Conservation (phyloP, 352 stramenopile genomes). For the Phytophthora europaea region DNA sequence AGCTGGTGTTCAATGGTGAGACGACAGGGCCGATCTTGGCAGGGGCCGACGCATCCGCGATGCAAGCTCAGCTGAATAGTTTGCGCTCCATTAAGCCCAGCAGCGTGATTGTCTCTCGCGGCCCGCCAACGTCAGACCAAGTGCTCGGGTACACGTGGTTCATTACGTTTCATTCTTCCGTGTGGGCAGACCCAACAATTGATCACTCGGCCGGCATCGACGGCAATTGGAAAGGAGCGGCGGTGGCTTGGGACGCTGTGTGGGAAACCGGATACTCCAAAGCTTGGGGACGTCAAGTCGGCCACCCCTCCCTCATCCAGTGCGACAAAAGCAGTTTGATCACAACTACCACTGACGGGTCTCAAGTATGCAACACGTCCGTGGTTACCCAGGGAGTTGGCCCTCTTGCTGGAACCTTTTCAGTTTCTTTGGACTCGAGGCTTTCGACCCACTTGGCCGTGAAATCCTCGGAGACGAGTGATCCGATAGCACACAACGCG, state of each 20-base stretch:
- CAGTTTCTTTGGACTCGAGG: conserved; percentile 88
- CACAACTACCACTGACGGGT: conserved; percentile 67
- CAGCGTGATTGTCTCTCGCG: conserved; percentile 87
- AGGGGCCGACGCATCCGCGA: conserved; percentile 79
- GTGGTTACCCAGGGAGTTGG: conserved; percentile 60
- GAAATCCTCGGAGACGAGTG: conserved; percentile 68
- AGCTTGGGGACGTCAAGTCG: conserved; percentile 97
- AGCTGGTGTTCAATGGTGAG: conserved; percentile 95
- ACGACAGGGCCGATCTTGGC: conserved; percentile 93
- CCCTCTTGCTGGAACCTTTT: conserved; percentile 94
- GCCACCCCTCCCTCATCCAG: conserved; percentile 74
- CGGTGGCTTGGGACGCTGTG: conserved; percentile 83
- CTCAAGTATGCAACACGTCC: conserved; percentile 48
- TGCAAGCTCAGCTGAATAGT: conserved; percentile 93
- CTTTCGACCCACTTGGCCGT: conserved; percentile 76
- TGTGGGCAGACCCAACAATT: conserved; percentile 93
- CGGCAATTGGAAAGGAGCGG: conserved; percentile 94
- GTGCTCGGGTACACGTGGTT: conserved; percentile 92
- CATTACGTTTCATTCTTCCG: conserved; percentile 95
- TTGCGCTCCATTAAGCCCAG: conserved; percentile 94
- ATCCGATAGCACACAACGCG: conserved; percentile 94
- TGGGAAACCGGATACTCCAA: conserved; percentile 97
- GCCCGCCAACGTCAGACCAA: conserved; percentile 60
- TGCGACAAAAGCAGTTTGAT: conserved; percentile 78
- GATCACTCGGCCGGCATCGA: conserved; percentile 84